Evolutionary conservation across 768 basidiomycete genomes (phyloP), one percentile per base, ranked within the genome.

Genomic region (Coprinopsis sp.): DNA sequence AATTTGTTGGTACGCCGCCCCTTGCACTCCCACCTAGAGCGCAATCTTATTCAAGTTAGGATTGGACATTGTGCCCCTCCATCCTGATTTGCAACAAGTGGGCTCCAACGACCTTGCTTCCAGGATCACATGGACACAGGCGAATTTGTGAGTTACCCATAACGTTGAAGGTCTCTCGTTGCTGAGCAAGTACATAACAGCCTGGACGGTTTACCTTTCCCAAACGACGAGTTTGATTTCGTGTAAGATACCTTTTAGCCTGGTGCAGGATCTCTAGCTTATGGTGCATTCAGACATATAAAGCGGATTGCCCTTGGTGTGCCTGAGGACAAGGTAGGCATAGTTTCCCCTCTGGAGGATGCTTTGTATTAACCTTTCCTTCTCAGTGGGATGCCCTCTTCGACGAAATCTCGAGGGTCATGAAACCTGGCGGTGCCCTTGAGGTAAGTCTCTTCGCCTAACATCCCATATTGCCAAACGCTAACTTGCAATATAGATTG

Each of bases 221-320:
- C 73, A 6, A 71, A 80, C 51, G 81, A 80, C 25, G 81, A 87
- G 57, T 89, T 89, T 57, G 87, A 89, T 59, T 87, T 77, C 59
- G 81, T 88, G 82, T 87, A 64, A 58, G 82, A 66, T 16, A 25
- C 36, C 13, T 27, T 24, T 31, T 39, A 25, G 39, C 36, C 30
- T 37, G 18, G 23, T 50, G 34, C 52, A 44, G 28, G 39, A 40
- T 31, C 42, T 45, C 12, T 16, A 6, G 33, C 43, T 33, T 10
- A 37, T 43, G 14, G 24, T 30, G n/a, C 19, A 7, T 6, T 4
- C 25, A 86, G 83, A 33, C 84, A 84, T 57, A 68, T 84, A 52
- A 84, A 84, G 55, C 74, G 84, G 6, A 78, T 89, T 37, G 80
- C 83, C 1, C 72, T 82, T 19, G 86, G 85, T 30, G 81, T 89